Conservation (phyloP, 2,329 filamentous ascomycete genomes). For the Cadophora malorum region DNA sequence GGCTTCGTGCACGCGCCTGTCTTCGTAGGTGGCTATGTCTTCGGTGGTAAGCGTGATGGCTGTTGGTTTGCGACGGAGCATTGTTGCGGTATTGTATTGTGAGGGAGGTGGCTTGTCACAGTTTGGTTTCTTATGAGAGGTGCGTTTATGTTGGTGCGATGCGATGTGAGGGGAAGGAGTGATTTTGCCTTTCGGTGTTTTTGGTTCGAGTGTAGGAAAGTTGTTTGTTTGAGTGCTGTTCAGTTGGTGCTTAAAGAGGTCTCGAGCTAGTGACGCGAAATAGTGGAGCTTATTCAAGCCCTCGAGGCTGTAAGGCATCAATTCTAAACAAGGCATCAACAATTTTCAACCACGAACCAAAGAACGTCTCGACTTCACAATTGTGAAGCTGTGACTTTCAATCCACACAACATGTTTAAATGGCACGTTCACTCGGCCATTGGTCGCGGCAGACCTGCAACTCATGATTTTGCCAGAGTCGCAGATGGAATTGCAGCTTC, state of each 20-base stretch:
- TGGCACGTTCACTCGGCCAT: conserved; percentile 46
- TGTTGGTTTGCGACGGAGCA: conserved; percentile 73
- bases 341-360: conserved; percentile 12
- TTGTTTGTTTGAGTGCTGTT: conserved; percentile 2
- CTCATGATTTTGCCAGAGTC: conserved; percentile 40
- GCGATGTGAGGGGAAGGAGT: background rate
- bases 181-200: background rate
- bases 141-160: background rate
- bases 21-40: conserved; percentile 74
- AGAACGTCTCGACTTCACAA: conserved; percentile 6
- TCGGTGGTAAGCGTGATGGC: conserved; percentile 71
- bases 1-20: conserved; percentile 56
- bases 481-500: conserved; percentile 44
- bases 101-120: background rate
- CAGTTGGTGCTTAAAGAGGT: background rate
- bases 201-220: background rate
- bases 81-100: conserved; percentile 42
- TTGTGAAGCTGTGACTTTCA: conserved; percentile 16
- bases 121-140: background rate
- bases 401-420: conserved; percentile 44
- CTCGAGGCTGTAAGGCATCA: conserved; percentile 30
- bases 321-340: conserved; percentile 29
- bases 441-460: conserved; percentile 41
- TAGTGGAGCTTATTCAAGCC: background rate
- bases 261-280: background rate